Percentiles rank a stretch among this genome's conserved stretches.
Conservation (phyloP, 495 filamentous ascomycete species). For the Lophium mytilinum region DNA sequence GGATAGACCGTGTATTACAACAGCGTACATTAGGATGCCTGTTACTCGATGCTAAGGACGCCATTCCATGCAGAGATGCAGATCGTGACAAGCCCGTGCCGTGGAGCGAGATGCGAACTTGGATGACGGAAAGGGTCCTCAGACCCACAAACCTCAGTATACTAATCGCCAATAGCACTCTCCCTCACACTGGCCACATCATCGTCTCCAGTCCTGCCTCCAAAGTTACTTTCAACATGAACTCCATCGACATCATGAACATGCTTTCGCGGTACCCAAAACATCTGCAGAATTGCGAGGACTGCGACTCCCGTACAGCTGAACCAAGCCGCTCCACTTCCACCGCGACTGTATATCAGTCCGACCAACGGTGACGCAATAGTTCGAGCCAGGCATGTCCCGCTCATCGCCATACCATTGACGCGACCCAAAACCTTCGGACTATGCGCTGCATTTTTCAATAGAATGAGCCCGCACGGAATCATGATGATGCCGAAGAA, state of each 20-base stretch:
- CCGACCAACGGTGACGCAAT: slow-evolving; percentile 16
- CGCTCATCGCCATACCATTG: slow-evolving; percentile 20
- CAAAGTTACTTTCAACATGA: too few relatives aligned
- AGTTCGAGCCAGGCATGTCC: slow-evolving; percentile 16
- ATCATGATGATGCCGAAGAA: slow-evolving; percentile 24
- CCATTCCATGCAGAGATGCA: too few relatives aligned
- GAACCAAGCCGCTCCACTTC: slow-evolving; percentile 19
- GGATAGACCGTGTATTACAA: too few relatives aligned
- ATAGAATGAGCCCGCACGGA: slow-evolving; percentile 22
- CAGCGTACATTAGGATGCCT: too few relatives aligned
- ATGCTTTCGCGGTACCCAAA: slow-evolving; percentile 11
- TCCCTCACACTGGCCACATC: too few relatives aligned
- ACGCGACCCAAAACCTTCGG: slow-evolving; percentile 21
- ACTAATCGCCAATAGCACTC: too few relatives aligned
- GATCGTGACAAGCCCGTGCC: too few relatives aligned
- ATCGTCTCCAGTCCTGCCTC: too few relatives aligned
- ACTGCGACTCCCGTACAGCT: slow-evolving; percentile 11
- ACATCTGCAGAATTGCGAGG: slow-evolving; percentile 14
- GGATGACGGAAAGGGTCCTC: too few relatives aligned
- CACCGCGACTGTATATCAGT: slow-evolving; percentile 15
- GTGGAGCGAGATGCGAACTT: too few relatives aligned
- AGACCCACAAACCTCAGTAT: too few relatives aligned
- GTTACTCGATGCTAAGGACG: too few relatives aligned
- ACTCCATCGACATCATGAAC: not conserved
- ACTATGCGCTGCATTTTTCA: slow-evolving; percentile 24